These are phyloP conservation scores for Carex pumila DNA, from an alignment of 176 grass and related monocot species.

Conservation along the genomic window DNA sequence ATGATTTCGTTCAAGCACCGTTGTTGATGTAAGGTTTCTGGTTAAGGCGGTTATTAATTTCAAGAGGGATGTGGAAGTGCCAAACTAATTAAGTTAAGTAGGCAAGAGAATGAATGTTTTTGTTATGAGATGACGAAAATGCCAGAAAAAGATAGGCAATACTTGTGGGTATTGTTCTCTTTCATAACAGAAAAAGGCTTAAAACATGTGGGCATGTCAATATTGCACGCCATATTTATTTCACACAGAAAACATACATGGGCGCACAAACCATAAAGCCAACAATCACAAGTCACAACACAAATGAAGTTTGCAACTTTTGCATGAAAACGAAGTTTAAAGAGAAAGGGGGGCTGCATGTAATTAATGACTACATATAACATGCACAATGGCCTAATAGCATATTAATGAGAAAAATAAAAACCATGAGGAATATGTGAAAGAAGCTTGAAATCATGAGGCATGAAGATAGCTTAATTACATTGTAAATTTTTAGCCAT, in stretches of 20 bases:
- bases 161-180: slow-evolving; percentile 5
- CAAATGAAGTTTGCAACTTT: background rate
- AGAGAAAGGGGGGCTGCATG: background rate
- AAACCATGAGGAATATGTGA: background rate
- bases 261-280: background rate
- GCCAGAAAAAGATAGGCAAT: background rate
- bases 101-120: slow-evolving; percentile 17
- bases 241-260: background rate
- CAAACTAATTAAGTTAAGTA: background rate
- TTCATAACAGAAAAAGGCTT: slow-evolving; percentile 14
- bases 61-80: background rate
- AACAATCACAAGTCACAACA: background rate
- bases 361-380: background rate
- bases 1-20: background rate
- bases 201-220: slow-evolving; percentile 10
- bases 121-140: slow-evolving; percentile 19
- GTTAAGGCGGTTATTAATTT: background rate
- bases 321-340: background rate
- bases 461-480: background rate
- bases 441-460: background rate
- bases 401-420: background rate
- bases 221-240: slow-evolving; percentile 5
- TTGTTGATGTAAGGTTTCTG: background rate
- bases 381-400: background rate
- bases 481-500: background rate